Base-by-base conservation (phyloP, 306 rosid genomes). In the Ceratonia siliqua region DNA sequence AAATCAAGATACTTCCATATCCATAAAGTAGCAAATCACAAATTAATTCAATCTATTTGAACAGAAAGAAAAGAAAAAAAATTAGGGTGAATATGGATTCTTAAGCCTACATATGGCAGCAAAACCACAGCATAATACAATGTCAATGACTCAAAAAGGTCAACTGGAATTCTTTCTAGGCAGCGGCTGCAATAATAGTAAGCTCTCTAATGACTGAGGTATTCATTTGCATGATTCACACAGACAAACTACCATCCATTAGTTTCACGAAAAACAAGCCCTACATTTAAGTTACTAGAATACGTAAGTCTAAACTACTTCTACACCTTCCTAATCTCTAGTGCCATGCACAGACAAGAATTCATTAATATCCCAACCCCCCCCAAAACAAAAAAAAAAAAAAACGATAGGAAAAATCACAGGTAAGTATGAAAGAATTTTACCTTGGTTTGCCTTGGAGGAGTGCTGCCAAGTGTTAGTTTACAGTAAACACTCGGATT, bases 401-500 rank as follows among this genome's bases (percentile, higher is more conserved):
- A 35, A 38, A 7, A 38, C 5, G 8, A 57, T 8, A 62, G 27
- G 43, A 57, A 21, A 76, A n/a, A 32, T 64, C 11, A 38, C 30
- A 62, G 17, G 49, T 45, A 62, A 52, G 54, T 18, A 27, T 15
- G 38, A 61, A 63, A 67, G 68, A 15, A 15, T 17, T 30, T 67
- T 82, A 89, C 99, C 98, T 87, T 77, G 17, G 99, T 92, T 82
- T 87, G 98, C 84, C 87, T 86, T 1, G 98, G 96, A 15, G 96
- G 93, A 73, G 87, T 89, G 82, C 84, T 87, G 67, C 99, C 98
- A 8, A 92, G 92, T 55, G 98, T 95, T 53, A 95, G 87, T 81
- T 95, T 95, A 84, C 99, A 95, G 76, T 49, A 95, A 30, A 95
- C 98, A 82, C 99, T 95, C 1, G 98, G 90, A 84, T 89, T 92